Base-by-base conservation (phyloP, 2,329 filamentous ascomycete species). In the Talaromyces sp. region DNA sequence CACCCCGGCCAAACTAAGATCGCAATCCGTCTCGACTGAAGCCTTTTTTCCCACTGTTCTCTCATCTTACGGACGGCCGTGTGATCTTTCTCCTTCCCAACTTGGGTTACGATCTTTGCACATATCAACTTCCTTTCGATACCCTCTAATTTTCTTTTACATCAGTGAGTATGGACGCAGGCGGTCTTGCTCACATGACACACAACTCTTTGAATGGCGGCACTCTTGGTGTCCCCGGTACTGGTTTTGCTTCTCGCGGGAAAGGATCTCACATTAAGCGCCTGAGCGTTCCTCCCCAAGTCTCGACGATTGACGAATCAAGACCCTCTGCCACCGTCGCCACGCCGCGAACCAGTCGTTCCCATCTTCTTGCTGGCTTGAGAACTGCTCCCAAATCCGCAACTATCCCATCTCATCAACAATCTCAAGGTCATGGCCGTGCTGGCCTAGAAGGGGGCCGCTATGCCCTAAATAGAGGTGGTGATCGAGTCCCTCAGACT, bases 101-200 rank as follows among this genome's bases (percentile, higher is more conserved):
- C n/a, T 30, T 22, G 22, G 44, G 44, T 25, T 47, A 19, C 44
- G n/a, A 58, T 63, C 52, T 54, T 55, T 63, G 63, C 64, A 68
- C 62, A 67, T 64, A 67, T 49, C 56, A 55, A 58, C 51, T 54
- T 28, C 25, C 22, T 53, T 51, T 63, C 44, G 62, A 72, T 73
- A 71, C 63, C 65, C 64, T 62, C 63, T 63, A 32, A 57, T 67
- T 59, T 61, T 63, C 70, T 63, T 60, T 70, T 61, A 65, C 25
- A 72, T 63, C 58, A 68, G 53, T 70, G 76, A 77, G 76, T 74
- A 78, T 96, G 89, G 90, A 96, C 93, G 88, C 93, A 86, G 93
- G 93, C 85, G 92, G 92, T 95, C 91, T 96, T 83, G 89, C 92
- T 95, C 92, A 96, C 85, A 98, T 98, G 93, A 91, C 92, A 82